Base-by-base conservation (phyloP, 2,329 filamentous ascomycete species). In the Diaporthe citri region DNA sequence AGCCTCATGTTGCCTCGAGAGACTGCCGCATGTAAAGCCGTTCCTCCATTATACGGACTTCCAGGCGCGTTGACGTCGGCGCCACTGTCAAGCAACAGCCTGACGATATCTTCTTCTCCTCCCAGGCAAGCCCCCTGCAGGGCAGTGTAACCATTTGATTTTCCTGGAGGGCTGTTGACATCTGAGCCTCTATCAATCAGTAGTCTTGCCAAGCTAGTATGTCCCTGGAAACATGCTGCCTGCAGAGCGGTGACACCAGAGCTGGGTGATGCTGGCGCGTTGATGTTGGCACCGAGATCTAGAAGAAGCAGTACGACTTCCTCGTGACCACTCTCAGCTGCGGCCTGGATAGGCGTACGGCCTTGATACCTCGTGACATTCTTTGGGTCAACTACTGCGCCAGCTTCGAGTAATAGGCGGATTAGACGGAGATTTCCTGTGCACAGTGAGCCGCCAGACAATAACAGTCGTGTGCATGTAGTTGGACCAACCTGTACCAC, bases 311-410 rank as follows among this genome's bases (percentile, higher is more conserved):
- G 74, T 7, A 82, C 79, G 3, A 82, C 72, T 8, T 77, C 75
- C 15, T 75, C 12, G 72, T 81, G 75, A 0, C 82, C 82, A 3
- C 77, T 79, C 17, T 80, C 78, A 3, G 81, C 80, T 8, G 84
- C 84, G 76, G 77, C 81, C 81, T 79, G 88, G 80, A 82, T 84
- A 76, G 78, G 85, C 79, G 75, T 88, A 78, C 78, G 82, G 76
- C 76, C 84, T 59, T 79, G 79, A 66, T 82, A 83, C 79, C 76
- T 83, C 31, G 76, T 70, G 77, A 67, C 78, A 75, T 76, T 80
- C 77, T 71, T 79, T 69, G 77, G 79, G n/a, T 85, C 80, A 2
- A 84, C 72, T 0, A 59, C 56, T 81, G 77, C 82, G 0, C 82
- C 81, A 1, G 77, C 73, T 31, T 74, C 69, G 1, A 86, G 75